phyloP scores from a whole-genome alignment of 768 basidiomycete species.

The Lactarius pseudohatsudake region DNA sequence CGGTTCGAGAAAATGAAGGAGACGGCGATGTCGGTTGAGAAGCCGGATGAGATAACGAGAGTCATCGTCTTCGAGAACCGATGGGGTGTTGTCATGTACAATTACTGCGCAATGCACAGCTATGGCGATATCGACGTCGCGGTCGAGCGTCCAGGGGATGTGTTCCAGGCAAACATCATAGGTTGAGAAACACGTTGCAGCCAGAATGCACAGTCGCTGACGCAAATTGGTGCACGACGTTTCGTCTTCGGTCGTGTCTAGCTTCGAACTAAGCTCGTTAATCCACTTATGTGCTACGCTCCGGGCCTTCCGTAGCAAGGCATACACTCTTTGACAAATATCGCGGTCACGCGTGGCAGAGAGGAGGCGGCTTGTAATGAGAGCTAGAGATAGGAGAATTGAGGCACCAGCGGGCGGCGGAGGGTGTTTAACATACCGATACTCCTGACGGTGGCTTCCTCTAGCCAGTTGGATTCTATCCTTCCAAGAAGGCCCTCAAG shows the following conservation, averaged over 20 bases:
- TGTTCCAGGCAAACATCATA: neutral
- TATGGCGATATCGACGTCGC: neutral
- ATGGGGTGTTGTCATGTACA: neutral
- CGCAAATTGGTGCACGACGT: neutral
- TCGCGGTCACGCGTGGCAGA: neutral
- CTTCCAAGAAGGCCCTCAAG: conserved; percentile 37
- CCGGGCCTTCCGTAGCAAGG: conserved; percentile 8
- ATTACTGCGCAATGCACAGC: conserved; percentile 11
- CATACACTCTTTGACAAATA: neutral
- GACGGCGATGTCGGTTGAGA: neutral
- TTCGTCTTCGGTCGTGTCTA: neutral
- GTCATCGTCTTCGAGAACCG: neutral
- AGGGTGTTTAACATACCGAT: neutral
- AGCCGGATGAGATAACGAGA: neutral
- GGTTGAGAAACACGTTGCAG: conserved; percentile 11
- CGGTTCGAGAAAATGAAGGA: neutral
- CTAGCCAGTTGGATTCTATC: conserved; percentile 44
- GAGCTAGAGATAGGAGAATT: neutral
- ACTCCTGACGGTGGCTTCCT: neutral
- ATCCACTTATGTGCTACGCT: conserved; percentile 4
- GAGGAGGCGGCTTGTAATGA: conserved; percentile 1
- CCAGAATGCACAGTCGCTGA: neutral
- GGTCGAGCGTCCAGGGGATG: neutral
- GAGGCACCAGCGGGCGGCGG: too few relatives aligned
- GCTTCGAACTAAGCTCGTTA: neutral